Conservation (phyloP, 441 rosid genomes). For the Macaranga tanarius region DNA sequence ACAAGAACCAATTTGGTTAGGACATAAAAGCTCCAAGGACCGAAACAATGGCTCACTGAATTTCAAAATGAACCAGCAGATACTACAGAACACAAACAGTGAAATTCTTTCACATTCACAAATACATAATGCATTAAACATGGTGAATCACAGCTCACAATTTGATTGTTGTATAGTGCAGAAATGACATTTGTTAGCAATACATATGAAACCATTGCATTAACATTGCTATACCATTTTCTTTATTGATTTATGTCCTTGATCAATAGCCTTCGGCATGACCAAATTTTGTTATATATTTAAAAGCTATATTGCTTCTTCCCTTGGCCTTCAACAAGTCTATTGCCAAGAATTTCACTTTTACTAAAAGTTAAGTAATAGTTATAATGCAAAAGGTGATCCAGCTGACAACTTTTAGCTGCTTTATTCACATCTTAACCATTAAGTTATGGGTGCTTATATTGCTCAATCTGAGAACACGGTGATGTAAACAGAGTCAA, state of each 20-base stretch:
- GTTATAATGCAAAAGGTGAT: no score
- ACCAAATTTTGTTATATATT: background rate
- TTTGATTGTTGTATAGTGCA: background rate
- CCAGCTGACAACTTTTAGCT: no score
- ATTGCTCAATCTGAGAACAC: no score
- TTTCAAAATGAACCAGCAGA: background rate
- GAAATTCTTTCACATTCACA: background rate
- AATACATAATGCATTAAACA: background rate
- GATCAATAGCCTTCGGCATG: background rate
- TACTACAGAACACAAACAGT: background rate
- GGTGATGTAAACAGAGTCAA: no score
- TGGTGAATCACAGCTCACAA: no score
- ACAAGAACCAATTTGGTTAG: conserved; percentile 10
- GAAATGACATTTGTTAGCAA: background rate
- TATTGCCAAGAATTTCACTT: no score
- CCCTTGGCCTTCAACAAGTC: no score
- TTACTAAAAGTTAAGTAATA: no score
- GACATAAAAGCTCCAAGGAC: background rate
- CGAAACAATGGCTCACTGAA: background rate
- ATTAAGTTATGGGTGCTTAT: no score
- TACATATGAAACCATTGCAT: background rate
- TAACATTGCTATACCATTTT: background rate
- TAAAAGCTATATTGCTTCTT: background rate
- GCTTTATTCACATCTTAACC: no score
- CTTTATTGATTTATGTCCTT: background rate